A percentile compares a stretch with the other conserved stretches of the same genome.
Conservation (phyloP, 1,139 yeast species). For the Saccharomyces hybrid region DNA sequence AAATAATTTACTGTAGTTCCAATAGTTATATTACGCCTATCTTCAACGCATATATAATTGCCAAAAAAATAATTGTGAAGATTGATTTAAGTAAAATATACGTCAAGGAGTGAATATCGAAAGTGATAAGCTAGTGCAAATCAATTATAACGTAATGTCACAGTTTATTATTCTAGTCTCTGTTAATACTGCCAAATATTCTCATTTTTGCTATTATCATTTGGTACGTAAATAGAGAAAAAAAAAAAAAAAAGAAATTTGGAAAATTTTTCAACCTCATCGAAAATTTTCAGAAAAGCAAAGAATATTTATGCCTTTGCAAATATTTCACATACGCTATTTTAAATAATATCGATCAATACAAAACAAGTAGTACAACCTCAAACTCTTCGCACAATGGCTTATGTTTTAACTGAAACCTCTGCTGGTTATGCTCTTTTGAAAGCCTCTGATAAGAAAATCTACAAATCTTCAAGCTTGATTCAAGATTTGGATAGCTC, state of each 20-base stretch:
- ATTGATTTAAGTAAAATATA: too few species aligned
- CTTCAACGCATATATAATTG: too few species aligned
- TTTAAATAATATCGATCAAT: neutral
- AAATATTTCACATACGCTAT: neutral
- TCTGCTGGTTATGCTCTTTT: slow-evolving; percentile 97
- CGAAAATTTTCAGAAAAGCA: slow-evolving; percentile 20
- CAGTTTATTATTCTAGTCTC: neutral
- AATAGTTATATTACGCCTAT: too few species aligned
- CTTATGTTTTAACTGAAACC: slow-evolving; percentile 93
- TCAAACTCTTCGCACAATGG: slow-evolving; percentile 42
- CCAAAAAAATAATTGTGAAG: too few species aligned
- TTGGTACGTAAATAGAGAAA: neutral
- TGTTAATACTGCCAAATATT: neutral
- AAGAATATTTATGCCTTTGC: neutral
- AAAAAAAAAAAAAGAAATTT: slow-evolving; percentile 1
- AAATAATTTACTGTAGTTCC: too few species aligned
- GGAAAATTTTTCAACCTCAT: slow-evolving; percentile 25
- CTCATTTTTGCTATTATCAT: neutral
- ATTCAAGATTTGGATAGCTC: slow-evolving; percentile 74
- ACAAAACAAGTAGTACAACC: neutral
- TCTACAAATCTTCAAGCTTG: slow-evolving; percentile 72
- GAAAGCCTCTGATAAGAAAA: slow-evolving; percentile 95
- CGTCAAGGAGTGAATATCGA: neutral
- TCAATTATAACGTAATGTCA: neutral
- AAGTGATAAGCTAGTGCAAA: neutral